Conservation (phyloP, 768 basidiomycete genomes). For the Dentipellis sp. region DNA sequence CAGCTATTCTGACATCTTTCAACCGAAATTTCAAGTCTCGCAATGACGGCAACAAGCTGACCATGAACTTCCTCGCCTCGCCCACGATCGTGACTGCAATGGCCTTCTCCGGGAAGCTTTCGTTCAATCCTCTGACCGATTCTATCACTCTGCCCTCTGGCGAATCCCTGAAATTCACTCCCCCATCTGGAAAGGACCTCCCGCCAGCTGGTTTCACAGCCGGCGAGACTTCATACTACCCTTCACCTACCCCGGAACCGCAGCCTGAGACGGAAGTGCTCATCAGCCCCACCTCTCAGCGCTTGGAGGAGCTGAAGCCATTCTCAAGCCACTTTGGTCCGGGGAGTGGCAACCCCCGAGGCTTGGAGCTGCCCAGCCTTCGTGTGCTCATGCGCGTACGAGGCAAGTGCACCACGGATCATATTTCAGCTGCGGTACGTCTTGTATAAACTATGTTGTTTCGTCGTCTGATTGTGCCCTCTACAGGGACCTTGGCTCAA, state of each 20-base stretch:
- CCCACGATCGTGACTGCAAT: conserved; percentile 96
- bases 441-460: background rate
- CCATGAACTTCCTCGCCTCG: conserved; percentile 97
- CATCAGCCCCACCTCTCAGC: conserved; percentile 70
- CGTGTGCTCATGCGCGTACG: conserved; percentile 84
- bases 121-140: conserved; percentile 91
- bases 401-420: conserved; percentile 99
- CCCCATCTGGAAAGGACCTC: conserved; percentile 80
- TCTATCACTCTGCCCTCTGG: conserved; percentile 59
- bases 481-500: conserved; percentile 92
- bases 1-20: conserved; percentile 95
- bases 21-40: conserved; percentile 94
- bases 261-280: conserved; percentile 68
- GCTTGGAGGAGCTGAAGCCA: conserved; percentile 81
- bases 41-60: conserved; percentile 90
- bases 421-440: conserved; percentile 90
- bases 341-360: conserved; percentile 31
- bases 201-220: conserved; percentile 75
- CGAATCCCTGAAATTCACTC: conserved; percentile 69
- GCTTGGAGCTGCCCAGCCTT: conserved; percentile 70
- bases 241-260: conserved; percentile 62
- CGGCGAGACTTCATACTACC: conserved; percentile 70
- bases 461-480: background rate
- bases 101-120: conserved; percentile 89
- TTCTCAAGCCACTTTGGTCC: conserved; percentile 70